A percentile compares a stretch with the other conserved stretches of the same genome.
Conservation (phyloP, 495 filamentous ascomycete species). For the Xylaria palmicola region DNA sequence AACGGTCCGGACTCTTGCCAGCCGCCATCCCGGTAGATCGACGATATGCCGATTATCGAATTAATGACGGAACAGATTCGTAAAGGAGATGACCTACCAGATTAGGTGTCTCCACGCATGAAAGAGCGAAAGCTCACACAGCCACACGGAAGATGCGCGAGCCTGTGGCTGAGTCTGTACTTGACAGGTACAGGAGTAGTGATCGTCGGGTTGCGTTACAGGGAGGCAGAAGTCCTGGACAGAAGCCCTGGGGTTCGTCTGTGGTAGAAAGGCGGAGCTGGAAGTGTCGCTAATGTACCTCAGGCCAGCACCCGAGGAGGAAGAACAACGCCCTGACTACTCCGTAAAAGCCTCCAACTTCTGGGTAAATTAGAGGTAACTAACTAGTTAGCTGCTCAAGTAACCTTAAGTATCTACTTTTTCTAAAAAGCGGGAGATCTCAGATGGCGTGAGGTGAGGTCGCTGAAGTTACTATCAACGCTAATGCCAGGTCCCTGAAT, state of each 20-base stretch:
- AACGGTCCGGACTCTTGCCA: too few relatives aligned
- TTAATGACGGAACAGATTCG: too few relatives aligned
- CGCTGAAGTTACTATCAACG: neutral
- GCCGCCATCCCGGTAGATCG: too few relatives aligned
- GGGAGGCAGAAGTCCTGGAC: neutral
- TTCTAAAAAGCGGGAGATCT: too few relatives aligned
- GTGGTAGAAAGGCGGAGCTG: constrained; percentile 3
- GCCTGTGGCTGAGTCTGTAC: constrained; percentile 5
- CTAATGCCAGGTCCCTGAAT: neutral
- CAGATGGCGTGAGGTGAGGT: neutral
- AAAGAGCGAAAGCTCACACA: neutral
- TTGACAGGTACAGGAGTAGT: neutral
- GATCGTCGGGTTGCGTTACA: constrained; percentile 8
- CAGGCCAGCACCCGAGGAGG: neutral
- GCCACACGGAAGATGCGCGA: neutral
- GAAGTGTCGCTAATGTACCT: neutral
- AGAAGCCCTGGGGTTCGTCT: neutral
- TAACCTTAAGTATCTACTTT: too few relatives aligned
- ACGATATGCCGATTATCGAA: too few relatives aligned
- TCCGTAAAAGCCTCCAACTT: too few relatives aligned
- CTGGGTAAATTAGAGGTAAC: too few relatives aligned
- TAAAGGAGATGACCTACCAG: too few relatives aligned
- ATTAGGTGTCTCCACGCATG: too few relatives aligned
- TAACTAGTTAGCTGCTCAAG: too few relatives aligned
- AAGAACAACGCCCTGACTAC: too few relatives aligned